Percentiles rank a stretch among this genome's conserved stretches.
Evolutionary conservation across 345 rosid genomes (phyloP).

Genomic region (Eucalyptus regnans): DNA sequence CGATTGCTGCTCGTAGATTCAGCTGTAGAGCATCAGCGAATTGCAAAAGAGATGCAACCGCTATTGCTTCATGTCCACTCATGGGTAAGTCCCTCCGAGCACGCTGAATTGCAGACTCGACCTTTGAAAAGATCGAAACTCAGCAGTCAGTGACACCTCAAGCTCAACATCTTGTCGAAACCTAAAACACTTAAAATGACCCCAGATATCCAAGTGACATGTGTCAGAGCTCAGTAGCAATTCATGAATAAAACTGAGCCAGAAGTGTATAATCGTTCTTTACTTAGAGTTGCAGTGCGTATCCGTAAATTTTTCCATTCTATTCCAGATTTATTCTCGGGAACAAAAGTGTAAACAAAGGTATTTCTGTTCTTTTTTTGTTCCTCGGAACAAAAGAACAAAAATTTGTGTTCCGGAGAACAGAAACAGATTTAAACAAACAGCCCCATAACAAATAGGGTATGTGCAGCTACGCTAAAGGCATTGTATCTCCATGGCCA

Average conservation of each 20-base stretch:
- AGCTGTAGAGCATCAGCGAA: conserved; percentile 54
- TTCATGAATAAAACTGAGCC: not conserved
- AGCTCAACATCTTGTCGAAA: not conserved
- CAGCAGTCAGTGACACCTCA: not conserved
- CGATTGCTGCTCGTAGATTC: conserved; percentile 51
- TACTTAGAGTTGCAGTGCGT: not conserved
- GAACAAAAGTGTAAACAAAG: too few relatives aligned
- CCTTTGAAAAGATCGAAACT: conserved; percentile 20
- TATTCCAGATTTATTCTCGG: too few relatives aligned
- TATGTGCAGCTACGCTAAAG: not conserved
- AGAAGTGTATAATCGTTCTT: not conserved
- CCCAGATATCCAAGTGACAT: not conserved
- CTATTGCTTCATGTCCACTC: conserved; percentile 48
- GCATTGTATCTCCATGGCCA: not conserved
- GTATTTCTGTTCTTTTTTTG: too few relatives aligned
- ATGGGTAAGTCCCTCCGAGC: conserved; percentile 33
- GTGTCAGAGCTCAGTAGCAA: not conserved
- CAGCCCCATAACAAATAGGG: not conserved
- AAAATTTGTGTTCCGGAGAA: too few relatives aligned
- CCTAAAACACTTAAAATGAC: not conserved
- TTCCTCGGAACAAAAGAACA: too few relatives aligned
- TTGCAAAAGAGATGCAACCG: conserved; percentile 45
- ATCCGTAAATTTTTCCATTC: not conserved
- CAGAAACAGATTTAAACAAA: too few relatives aligned
- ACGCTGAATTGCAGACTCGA: conserved; percentile 33